A percentile compares a stretch with the other conserved stretches of the same genome.
These are phyloP conservation scores for Penicillium lividum DNA, from an alignment of 495 filamentous ascomycete genomes.

Conservation along the genomic window DNA sequence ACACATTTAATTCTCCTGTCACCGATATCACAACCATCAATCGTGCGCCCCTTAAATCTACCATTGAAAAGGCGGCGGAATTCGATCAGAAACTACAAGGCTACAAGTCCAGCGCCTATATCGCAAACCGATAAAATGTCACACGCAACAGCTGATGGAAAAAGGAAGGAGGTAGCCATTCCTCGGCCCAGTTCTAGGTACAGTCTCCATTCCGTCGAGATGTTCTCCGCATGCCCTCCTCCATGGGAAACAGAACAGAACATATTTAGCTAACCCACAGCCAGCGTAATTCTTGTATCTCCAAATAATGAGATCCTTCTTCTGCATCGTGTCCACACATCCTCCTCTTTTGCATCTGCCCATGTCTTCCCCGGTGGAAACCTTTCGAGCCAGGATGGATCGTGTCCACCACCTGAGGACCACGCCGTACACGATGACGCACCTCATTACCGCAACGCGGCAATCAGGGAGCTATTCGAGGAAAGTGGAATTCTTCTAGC, in stretches of 20 bases:
- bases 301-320: slow-evolving; percentile 84
- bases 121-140: slow-evolving; percentile 21
- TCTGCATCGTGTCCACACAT: slow-evolving; percentile 79
- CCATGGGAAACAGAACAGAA: background rate
- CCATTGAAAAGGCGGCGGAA: background rate
- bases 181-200: slow-evolving; percentile 42
- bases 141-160: slow-evolving; percentile 16
- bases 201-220: background rate
- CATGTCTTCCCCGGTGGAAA: slow-evolving; percentile 98
- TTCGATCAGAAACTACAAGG: background rate
- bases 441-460: slow-evolving; percentile 69
- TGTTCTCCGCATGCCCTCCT: background rate
- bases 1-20: background rate
- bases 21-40: background rate
- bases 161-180: slow-evolving; percentile 28
- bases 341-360: slow-evolving; percentile 82
- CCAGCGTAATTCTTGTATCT: slow-evolving; percentile 81
- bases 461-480: slow-evolving; percentile 91
- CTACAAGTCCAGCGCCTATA: slow-evolving; percentile 6
- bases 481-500: slow-evolving; percentile 90
- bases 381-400: slow-evolving; percentile 67
- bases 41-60: background rate
- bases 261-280: slow-evolving; percentile 7
- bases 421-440: slow-evolving; percentile 64
- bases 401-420: slow-evolving; percentile 47